Base-by-base conservation (phyloP, 1,284 basidiomycete species). In the Tilletiopsis washingtonensis region DNA sequence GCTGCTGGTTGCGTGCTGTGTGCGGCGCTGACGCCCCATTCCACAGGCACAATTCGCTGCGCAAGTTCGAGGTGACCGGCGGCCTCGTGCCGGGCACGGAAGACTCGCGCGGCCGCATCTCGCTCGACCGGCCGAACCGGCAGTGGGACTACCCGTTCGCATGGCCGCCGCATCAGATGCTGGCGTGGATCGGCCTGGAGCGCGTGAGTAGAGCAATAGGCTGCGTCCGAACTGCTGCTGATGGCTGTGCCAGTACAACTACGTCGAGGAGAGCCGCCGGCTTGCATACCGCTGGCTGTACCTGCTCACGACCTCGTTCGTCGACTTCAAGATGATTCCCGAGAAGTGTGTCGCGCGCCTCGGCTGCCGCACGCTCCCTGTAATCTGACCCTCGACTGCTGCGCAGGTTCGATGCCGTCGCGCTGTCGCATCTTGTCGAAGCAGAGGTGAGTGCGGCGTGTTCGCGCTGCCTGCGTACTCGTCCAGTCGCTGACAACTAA, bases 31-130 rank as follows among this genome's bases (percentile, higher is more conserved):
- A n/a, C n/a, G 36, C 64, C 90, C 86, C n/a, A n/a, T n/a, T n/a
- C n/a, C n/a, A n/a, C n/a, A n/a, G n/a, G 41, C 81, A 82, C 23
- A 79, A 86, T 50, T 90, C 89, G 20, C 75, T 98, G 67, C 84
- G 84, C 77, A 94, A 94, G 77, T 96, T 98, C 64, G 93, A 98
- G 74, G 91, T 88, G 17, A 81, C 90, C 11, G 93, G 93, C 36
- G 93, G 93, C n/a, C 78, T 98, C 19, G 89, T 94, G 4, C 88
- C 91, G 11, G 93, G 93, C 47, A 97, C 94, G 1, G 93, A 97
- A 69, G 88, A 91, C 74, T 96, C 91, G 42, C 81, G 93, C 53
- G 93, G 93, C 41, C 87, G 86, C 74, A 91, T 98, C 59, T 91
- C 90, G 14, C 79, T 97, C 47, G 88, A 94, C 69, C 80, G 93